These are phyloP conservation scores for Colletotrichum higginsianum DNA, from an alignment of 2,329 filamentous ascomycete genomes.

Conservation along the genomic window DNA sequence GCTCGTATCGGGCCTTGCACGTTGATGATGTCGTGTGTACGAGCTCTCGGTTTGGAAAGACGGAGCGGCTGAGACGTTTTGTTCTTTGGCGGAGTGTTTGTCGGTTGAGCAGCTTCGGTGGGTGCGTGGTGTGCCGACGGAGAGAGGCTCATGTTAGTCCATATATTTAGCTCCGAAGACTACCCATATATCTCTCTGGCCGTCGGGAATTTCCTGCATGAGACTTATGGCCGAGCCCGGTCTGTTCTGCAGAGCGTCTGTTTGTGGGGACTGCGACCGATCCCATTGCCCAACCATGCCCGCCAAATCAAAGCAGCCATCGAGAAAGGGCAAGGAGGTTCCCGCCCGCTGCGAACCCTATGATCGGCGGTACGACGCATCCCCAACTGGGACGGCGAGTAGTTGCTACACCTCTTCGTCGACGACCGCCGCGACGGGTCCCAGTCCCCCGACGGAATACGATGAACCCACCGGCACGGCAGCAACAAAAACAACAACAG, in stretches of 20 bases:
- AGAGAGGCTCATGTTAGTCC: neutral
- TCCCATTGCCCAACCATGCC: slow-evolving; percentile 24
- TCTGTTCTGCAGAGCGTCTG: too few relatives aligned
- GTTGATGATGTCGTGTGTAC: neutral
- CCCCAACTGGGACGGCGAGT: slow-evolving; percentile 29
- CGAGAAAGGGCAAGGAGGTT: slow-evolving; percentile 34
- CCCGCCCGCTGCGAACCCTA: slow-evolving; percentile 35
- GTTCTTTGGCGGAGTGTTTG: neutral
- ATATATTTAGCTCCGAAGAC: slow-evolving; percentile 10
- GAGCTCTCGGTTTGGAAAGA: neutral
- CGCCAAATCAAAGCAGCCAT: slow-evolving; percentile 14
- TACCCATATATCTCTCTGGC: neutral
- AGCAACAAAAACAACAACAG: neutral
- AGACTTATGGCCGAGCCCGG: too few relatives aligned
- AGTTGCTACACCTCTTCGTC: slow-evolving; percentile 47
- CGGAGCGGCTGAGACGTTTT: slow-evolving; percentile 20
- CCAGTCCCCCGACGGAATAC: slow-evolving; percentile 10
- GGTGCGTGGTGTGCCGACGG: neutral
- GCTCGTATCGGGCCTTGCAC: neutral
- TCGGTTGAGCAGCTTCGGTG: neutral
- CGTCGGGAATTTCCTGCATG: too few relatives aligned
- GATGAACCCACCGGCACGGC: slow-evolving; percentile 44
- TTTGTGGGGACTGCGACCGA: neutral
- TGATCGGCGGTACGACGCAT: slow-evolving; percentile 11
- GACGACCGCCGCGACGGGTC: slow-evolving; percentile 40